Conservation (phyloP, 2,329 filamentous ascomycete species). For the Aureobasidium vineae region DNA sequence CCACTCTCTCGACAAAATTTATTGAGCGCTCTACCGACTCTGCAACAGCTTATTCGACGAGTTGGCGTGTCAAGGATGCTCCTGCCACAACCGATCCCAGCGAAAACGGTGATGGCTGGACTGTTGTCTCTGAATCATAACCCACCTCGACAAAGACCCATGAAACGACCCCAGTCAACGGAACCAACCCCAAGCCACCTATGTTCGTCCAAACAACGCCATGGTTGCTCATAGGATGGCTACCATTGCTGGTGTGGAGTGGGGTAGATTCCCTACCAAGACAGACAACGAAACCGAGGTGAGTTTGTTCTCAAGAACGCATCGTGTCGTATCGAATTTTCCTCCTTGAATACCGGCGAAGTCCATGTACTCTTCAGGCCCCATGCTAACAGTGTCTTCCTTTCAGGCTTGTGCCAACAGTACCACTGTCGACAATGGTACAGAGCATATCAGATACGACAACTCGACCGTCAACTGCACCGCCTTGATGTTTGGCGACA, state of each 20-base stretch:
- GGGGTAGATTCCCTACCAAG: conserved; percentile 9
- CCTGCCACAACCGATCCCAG: neutral
- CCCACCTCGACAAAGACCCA: neutral
- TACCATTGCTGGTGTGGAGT: neutral
- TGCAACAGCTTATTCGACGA: neutral
- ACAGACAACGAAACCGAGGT: neutral
- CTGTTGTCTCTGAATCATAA: too few relatives aligned
- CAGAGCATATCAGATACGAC: neutral
- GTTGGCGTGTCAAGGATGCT: neutral
- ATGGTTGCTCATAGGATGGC: neutral
- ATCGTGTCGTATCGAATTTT: neutral
- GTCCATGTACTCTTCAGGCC: neutral
- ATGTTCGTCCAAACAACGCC: neutral
- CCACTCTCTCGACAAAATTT: neutral
- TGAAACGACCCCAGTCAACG: neutral
- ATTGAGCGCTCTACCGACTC: neutral
- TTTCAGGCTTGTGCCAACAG: neutral
- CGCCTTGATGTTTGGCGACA: neutral
- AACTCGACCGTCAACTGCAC: conserved; percentile 1
- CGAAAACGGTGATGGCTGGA: neutral
- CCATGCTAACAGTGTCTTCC: neutral
- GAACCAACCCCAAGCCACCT: neutral
- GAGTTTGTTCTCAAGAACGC: neutral
- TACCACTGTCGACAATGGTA: neutral
- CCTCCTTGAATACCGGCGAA: neutral